Evolutionary conservation across 2,329 filamentous ascomycete genomes (phyloP).

Genomic region (Colletotrichum godetiae): DNA sequence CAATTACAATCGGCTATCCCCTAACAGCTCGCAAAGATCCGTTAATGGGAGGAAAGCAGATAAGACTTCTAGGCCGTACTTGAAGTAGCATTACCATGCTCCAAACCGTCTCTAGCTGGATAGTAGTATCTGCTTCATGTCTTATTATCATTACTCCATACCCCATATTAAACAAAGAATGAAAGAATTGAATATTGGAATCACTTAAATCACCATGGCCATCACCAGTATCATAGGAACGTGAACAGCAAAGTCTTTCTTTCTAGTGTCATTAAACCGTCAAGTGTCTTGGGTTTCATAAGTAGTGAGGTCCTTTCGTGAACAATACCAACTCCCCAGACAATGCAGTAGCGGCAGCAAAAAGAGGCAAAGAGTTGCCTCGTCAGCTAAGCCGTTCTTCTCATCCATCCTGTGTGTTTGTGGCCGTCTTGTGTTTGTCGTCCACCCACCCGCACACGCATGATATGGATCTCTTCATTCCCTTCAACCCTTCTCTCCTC

Average conservation of each 20-base stretch:
- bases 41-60: neutral
- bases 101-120: neutral
- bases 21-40: neutral
- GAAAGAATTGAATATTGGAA: neutral
- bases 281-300: constrained; percentile 32
- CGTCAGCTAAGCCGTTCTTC: constrained; percentile 8
- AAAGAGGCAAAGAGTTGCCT: neutral
- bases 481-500: neutral
- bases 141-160: neutral
- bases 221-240: neutral
- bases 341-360: constrained; percentile 12
- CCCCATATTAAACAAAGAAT: neutral
- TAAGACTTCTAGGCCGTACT: neutral
- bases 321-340: constrained; percentile 23
- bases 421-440: too few relatives aligned
- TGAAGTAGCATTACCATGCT: neutral
- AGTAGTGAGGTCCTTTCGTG: constrained; percentile 25
- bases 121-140: neutral
- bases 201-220: neutral
- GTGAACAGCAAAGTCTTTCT: neutral
- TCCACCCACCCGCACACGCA: too few relatives aligned
- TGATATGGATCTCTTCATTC: neutral
- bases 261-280: constrained; percentile 34
- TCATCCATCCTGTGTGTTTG: neutral
- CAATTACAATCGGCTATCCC: neutral